Percentiles rank a stretch among this genome's conserved stretches.
These are phyloP conservation scores for Candida tropicalis DNA, from an alignment of 1,139 yeast species.

Conservation along the genomic window DNA sequence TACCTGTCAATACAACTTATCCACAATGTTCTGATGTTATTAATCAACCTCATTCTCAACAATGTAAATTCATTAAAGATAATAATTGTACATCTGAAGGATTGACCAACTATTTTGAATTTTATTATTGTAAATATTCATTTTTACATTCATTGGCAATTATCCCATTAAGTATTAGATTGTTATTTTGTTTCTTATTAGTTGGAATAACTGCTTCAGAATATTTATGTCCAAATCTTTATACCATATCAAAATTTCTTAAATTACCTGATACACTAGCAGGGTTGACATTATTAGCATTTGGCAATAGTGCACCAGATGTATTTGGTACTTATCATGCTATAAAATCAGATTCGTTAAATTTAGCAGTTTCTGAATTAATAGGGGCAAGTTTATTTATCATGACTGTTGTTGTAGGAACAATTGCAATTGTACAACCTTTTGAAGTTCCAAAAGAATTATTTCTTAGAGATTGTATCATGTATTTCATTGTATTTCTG, in stretches of 20 bases:
- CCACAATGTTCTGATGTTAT: conserved; percentile 9
- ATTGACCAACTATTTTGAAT: conserved; percentile 38
- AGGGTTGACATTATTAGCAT: conserved; percentile 84
- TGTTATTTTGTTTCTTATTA: conserved; percentile 50
- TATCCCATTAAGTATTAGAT: conserved; percentile 22
- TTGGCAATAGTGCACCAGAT: conserved; percentile 94
- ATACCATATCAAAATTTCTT: conserved; percentile 59
- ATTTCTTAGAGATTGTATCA: conserved; percentile 58
- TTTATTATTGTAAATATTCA: conserved; percentile 38
- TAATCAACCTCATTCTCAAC: conserved; percentile 29
- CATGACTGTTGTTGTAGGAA: conserved; percentile 73
- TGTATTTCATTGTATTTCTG: conserved; percentile 50
- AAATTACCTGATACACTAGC: conserved; percentile 77
- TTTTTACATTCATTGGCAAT: conserved; percentile 16
- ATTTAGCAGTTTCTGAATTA: conserved; percentile 85
- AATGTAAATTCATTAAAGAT: conserved; percentile 44
- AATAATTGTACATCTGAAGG: conserved; percentile 48
- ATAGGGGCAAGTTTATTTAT: conserved; percentile 84
- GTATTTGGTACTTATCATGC: conserved; percentile 84
- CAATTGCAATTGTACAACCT: conserved; percentile 70
- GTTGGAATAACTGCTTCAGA: conserved; percentile 78
- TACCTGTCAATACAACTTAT: background rate
- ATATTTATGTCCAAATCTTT: conserved; percentile 73
- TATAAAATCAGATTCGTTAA: conserved; percentile 63
- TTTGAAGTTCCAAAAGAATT: conserved; percentile 54